Evolutionary conservation across 2,329 filamentous ascomycete genomes (phyloP).

Genomic region (Hymenoscyphus repandus): DNA sequence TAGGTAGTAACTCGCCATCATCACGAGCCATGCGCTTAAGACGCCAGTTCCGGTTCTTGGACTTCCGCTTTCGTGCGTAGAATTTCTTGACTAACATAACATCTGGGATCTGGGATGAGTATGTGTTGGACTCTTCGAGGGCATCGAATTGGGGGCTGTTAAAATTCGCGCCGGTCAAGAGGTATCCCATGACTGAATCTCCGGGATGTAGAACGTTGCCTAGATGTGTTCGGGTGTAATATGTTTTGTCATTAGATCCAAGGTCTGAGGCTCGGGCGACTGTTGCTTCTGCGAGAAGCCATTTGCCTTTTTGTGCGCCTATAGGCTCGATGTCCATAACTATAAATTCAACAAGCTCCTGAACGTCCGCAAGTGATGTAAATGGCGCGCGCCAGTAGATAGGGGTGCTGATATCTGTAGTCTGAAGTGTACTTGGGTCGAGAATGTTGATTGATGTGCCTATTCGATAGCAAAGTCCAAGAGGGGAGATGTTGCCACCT

Average conservation of each 20-base stretch:
- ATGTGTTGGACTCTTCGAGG: constrained; percentile 71
- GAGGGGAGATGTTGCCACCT: constrained; percentile 80
- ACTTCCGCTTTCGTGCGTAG: constrained; percentile 82
- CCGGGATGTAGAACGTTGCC: constrained; percentile 80
- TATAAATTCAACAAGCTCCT: constrained; percentile 85
- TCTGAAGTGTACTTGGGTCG: constrained; percentile 87
- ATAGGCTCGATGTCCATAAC: constrained; percentile 88
- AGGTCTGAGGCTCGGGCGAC: constrained; percentile 84
- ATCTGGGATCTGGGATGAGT: constrained; percentile 77
- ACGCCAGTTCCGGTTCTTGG: constrained; percentile 81
- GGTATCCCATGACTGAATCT: constrained; percentile 92
- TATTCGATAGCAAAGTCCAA: constrained; percentile 80
- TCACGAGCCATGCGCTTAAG: constrained; percentile 91
- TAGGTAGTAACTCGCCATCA: constrained; percentile 78
- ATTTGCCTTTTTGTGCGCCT: constrained; percentile 71
- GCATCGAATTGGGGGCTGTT: constrained; percentile 84
- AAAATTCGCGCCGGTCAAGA: constrained; percentile 83
- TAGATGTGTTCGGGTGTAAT: constrained; percentile 86
- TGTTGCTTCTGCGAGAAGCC: constrained; percentile 79
- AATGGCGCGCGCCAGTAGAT: constrained; percentile 94
- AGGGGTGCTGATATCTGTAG: constrained; percentile 73
- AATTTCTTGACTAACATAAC: constrained; percentile 96
- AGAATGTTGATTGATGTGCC: constrained; percentile 86
- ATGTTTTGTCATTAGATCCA: constrained; percentile 78
- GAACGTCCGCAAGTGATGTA: constrained; percentile 73